Evolutionary conservation across 371 early-diverging fungal genomes (phyloP).

Genomic region (Coemansia sp.): DNA sequence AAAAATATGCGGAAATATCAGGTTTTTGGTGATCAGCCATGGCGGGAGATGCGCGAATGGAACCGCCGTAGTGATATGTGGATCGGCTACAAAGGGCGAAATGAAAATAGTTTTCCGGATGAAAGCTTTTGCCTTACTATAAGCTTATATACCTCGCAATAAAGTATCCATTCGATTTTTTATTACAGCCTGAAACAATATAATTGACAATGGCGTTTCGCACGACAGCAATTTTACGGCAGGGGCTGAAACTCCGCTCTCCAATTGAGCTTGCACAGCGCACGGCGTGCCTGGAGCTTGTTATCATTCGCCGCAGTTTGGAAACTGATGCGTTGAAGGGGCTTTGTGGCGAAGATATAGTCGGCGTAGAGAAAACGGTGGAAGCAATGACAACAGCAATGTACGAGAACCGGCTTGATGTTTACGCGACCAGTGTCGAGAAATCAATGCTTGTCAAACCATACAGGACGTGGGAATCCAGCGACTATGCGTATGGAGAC

Average conservation of each 20-base stretch:
- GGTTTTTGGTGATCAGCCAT: no score
- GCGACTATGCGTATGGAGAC: conserved; percentile 48
- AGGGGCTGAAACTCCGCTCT: conserved; percentile 39
- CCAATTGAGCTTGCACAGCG: conserved; percentile 49
- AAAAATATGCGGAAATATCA: no score
- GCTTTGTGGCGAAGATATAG: conserved; percentile 24
- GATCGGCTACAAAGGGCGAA: no score
- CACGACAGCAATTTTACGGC: conserved; percentile 17
- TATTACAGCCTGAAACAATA: no score
- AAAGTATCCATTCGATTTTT: no score
- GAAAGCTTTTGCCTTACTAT: no score
- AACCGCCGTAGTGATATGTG: no score
- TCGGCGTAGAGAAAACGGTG: conserved; percentile 33
- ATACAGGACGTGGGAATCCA: conserved; percentile 48
- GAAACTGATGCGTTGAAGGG: conserved; percentile 54
- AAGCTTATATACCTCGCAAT: no score
- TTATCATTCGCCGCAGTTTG: conserved; percentile 59
- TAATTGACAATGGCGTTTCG: conserved; percentile 31
- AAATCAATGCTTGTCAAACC: conserved; percentile 50
- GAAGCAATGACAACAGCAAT: conserved; percentile 51
- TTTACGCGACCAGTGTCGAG: conserved; percentile 50
- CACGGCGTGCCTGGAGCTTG: conserved; percentile 52
- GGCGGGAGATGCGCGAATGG: no score
- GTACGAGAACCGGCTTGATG: conserved; percentile 46
- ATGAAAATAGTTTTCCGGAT: no score